These are phyloP conservation scores for Pythium apleroticum DNA, from an alignment of 352 stramenopile genomes.

Conservation along the genomic window DNA sequence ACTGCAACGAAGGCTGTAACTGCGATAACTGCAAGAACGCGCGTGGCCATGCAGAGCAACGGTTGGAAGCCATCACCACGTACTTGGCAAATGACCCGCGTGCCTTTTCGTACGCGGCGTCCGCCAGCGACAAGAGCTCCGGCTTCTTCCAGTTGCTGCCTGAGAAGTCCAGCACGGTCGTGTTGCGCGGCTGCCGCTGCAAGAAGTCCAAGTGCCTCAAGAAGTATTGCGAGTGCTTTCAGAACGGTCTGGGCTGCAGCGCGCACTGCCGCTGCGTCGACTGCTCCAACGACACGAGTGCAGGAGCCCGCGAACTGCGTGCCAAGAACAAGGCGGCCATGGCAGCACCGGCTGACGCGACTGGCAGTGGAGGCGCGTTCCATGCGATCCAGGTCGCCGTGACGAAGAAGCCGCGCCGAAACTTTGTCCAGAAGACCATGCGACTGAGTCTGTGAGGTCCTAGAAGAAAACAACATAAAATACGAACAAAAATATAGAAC, in stretches of 20 bases:
- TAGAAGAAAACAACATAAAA: background rate
- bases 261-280: conserved; percentile 94
- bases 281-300: conserved; percentile 88
- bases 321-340: conserved; percentile 23
- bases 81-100: conserved; percentile 77
- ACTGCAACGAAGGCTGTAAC: conserved; percentile 63
- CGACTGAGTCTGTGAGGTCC: conserved; percentile 35
- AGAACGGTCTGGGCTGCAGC: conserved; percentile 90
- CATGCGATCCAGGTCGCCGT: conserved; percentile 65
- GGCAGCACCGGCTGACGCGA: background rate
- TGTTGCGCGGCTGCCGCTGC: conserved; percentile 92
- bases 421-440: conserved; percentile 57
- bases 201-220: conserved; percentile 98
- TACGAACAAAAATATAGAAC: background rate
- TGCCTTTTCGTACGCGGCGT: conserved; percentile 62
- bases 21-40: conserved; percentile 81
- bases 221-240: conserved; percentile 99
- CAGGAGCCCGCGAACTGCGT: conserved; percentile 33
- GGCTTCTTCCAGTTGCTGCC: conserved; percentile 74
- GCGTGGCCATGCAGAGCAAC: conserved; percentile 50
- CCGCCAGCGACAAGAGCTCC: conserved; percentile 31
- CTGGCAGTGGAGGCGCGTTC: conserved; percentile 26
- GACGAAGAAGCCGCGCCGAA: conserved; percentile 70
- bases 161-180: conserved; percentile 71
- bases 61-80: conserved; percentile 71